Evolutionary conservation across 768 basidiomycete species (phyloP).

Genomic region (Mrakia blollopis): DNA sequence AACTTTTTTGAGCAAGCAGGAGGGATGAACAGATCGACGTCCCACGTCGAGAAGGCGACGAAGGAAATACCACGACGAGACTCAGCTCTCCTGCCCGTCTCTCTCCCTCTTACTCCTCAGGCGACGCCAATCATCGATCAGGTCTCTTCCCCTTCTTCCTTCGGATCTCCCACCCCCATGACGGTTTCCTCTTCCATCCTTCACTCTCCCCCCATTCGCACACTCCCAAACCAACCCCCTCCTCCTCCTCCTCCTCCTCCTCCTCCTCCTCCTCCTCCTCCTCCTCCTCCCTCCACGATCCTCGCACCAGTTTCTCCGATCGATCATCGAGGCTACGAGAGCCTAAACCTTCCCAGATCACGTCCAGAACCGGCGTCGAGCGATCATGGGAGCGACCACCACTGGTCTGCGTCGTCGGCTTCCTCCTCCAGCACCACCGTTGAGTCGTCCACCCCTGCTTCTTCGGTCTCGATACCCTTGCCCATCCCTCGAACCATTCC

Average conservation of each 20-base stretch:
- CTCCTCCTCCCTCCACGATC: not conserved
- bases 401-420: not conserved
- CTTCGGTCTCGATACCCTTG: not conserved
- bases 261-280: constrained; percentile 5
- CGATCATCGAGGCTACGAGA: too few species aligned
- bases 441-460: not conserved
- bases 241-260: constrained; percentile 1
- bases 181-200: not conserved
- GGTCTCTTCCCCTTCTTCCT: not conserved
- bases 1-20: not conserved
- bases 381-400: not conserved
- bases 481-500: not conserved
- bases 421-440: constrained; percentile 2
- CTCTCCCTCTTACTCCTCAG: not conserved
- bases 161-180: not conserved
- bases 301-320: not conserved
- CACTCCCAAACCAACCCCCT: not conserved
- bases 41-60: not conserved
- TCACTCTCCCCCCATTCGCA: not conserved
- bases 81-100: not conserved
- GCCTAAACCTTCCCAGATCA: not conserved
- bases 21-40: not conserved
- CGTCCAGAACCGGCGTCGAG: not conserved
- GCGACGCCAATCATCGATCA: not conserved
- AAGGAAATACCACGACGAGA: not conserved